Base-by-base conservation (phyloP, 2,329 filamentous ascomycete genomes). In the Aphanocladium album region DNA sequence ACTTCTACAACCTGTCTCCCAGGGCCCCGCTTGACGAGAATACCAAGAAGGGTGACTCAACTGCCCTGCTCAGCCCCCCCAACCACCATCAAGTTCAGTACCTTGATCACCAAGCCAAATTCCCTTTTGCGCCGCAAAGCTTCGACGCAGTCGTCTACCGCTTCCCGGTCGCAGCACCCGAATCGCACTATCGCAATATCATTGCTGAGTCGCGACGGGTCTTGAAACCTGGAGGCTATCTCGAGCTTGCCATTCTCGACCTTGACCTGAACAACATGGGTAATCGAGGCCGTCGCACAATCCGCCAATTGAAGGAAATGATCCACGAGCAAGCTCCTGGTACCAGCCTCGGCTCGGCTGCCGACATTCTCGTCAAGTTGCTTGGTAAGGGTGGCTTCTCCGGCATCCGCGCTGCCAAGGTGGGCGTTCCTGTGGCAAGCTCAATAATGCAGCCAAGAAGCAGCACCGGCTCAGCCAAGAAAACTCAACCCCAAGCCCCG, bases 211-310 rank as follows among this genome's bases (percentile, higher is more conserved):
- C 88, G 61, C 89, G 89, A 57, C 86, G 90, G 2, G 90, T 93
- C 0, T 78, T 95, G 30, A 87, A 89, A 64, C 89, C 90, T 0
- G 89, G 89, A 12, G 90, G 90, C 0, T 89, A 87, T 68, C 82
- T 95, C n/a, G 90, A 95, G 72, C 77, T 93, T 19, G 88, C 86
- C 0, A 86, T 92, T 41, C 80, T 95, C 1, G 90, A 95, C 64
- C 80, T 91, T 12, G 90, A 95, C 68, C 81, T 95, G 62, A 86
- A 91, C 73, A 91, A 91, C 69, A 92, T 93, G 88, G 90, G 90
- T 0, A 87, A 83, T 59, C 83, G 83, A 16, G 86, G 87, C 1
- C 83, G 90, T 6, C 83, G 86, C 17, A 83, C 87, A 0, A 82
- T 93, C 3, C 84, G 89, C 4, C 82, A 80, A 0, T 76, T 93